Percentiles rank a stretch among this genome's conserved stretches.
Conservation (phyloP, 805 yeast genomes). For the Candida adriatica region DNA sequence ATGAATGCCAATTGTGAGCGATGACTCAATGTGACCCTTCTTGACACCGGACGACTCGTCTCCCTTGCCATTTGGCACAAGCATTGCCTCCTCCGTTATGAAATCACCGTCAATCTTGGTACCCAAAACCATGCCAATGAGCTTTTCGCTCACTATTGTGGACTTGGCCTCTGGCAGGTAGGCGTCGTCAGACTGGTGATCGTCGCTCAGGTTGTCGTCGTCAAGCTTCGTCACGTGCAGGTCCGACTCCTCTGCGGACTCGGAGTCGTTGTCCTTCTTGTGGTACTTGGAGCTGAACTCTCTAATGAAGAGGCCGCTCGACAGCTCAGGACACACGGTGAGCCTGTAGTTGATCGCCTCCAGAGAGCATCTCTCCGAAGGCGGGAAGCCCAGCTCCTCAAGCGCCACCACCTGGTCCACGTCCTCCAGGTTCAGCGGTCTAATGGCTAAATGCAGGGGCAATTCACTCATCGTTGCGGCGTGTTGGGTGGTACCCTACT, state of each 20-base stretch:
- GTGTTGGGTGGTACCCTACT: background rate
- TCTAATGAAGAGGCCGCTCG: slow-evolving; percentile 81
- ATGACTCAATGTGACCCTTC: slow-evolving; percentile 68
- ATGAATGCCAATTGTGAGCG: slow-evolving; percentile 73
- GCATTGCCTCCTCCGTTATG: slow-evolving; percentile 57
- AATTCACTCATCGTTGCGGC: slow-evolving; percentile 25
- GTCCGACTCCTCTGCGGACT: slow-evolving; percentile 17
- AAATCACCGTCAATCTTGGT: slow-evolving; percentile 53
- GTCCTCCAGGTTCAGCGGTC: slow-evolving; percentile 80
- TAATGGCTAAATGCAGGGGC: slow-evolving; percentile 57
- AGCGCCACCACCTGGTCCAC: slow-evolving; percentile 50
- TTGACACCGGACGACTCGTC: slow-evolving; percentile 10
- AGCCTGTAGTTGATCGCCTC: slow-evolving; percentile 66
- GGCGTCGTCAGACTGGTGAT: slow-evolving; percentile 24
- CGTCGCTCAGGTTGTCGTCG: slow-evolving; percentile 8
- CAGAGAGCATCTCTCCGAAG: slow-evolving; percentile 58
- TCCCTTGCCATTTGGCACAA: slow-evolving; percentile 35
- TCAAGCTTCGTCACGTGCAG: slow-evolving; percentile 7
- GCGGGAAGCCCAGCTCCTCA: slow-evolving; percentile 66
- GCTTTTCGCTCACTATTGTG: slow-evolving; percentile 47
- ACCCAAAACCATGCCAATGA: slow-evolving; percentile 77
- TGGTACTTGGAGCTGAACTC: slow-evolving; percentile 34
- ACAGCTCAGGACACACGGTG: slow-evolving; percentile 79
- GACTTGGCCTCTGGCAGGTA: slow-evolving; percentile 22
- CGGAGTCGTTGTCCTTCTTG: slow-evolving; percentile 14